These are phyloP conservation scores for Calonectria montana DNA, from an alignment of 2,329 filamentous ascomycete species.

Conservation along the genomic window DNA sequence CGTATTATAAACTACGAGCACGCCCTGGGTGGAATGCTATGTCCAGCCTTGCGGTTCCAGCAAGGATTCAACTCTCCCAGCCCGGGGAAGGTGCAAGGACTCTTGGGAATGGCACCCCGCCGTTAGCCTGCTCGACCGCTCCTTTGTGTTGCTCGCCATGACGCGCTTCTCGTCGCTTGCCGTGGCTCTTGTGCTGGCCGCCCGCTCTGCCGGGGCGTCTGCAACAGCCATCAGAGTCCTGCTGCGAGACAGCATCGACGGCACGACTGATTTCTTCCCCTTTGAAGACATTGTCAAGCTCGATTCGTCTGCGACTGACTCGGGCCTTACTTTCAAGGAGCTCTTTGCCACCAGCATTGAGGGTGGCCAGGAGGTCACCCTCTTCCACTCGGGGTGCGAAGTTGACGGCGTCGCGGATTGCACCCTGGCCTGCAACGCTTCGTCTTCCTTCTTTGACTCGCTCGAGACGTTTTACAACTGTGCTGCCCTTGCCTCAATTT, in stretches of 20 bases:
- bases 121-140: neutral
- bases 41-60: neutral
- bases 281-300: conserved; percentile 50
- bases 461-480: conserved; percentile 55
- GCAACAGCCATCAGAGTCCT: conserved; percentile 44
- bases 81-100: neutral
- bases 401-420: conserved; percentile 46
- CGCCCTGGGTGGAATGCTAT: neutral
- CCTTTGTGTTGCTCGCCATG: conserved; percentile 25
- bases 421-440: conserved; percentile 46
- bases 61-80: neutral
- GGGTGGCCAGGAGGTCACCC: conserved; percentile 45
- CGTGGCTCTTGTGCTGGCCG: conserved; percentile 17
- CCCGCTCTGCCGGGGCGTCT: conserved; percentile 28
- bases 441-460: conserved; percentile 46
- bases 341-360: conserved; percentile 49
- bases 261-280: conserved; percentile 51
- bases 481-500: conserved; percentile 49
- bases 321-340: conserved; percentile 47
- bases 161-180: conserved; percentile 24
- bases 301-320: conserved; percentile 39
- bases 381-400: conserved; percentile 48
- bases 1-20: neutral
- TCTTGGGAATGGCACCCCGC: conserved; percentile 5
- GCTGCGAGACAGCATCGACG: conserved; percentile 44